Evolutionary conservation across 2,329 filamentous ascomycete species (phyloP), one percentile per base, ranked within the genome.

Genomic region (Fusarium sp.): DNA sequence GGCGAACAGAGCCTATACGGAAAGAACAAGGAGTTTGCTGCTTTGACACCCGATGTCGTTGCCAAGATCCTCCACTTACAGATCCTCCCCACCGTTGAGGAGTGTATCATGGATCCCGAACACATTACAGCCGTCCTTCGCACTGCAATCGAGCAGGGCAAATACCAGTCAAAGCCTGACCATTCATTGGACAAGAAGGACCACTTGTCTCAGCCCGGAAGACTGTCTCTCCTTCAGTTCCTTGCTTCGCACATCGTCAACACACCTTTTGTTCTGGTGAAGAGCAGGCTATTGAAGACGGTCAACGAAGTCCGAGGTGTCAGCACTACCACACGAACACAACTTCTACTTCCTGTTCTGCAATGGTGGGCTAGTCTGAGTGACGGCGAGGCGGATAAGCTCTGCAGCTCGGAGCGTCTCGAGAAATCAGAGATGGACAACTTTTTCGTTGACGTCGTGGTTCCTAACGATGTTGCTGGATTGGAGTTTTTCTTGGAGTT

Each of bases 41-140:
- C 86, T 82, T 82, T 96, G 53, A 78, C 85, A 5, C 74, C 80
- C 1, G 85, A 89, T 23, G 85, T 90, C 53, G 81, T 82, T 3
- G 80, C 84, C 42, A 89, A 87, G 58, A 78, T 96, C 20, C 74
- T 96, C 1, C 84, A 87, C 20, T 83, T 87, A 20, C 83, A 91
- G 36, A 79, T 97, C n/a, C 77, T 93, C 20, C 92, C 92, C 1
- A 87, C 86, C 3, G 80, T 97, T 11, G 94, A 97, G 77, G 96
- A 97, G 77, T 96, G 91, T 73, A 85, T 95, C 5, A 86, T 97
- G 68, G 94, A 98, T 74, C 81, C 88, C 6, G 86, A 85, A 26
- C 89, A 96, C 62, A 83, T 97, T 43, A 81, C 85, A 24, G 86
- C 86, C 20, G 85, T 89, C 4, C 76, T 97, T 7, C 79, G 80